Evolutionary conservation across 2,329 filamentous ascomycete genomes (phyloP).

Genomic region (Zasmidium angulare): DNA sequence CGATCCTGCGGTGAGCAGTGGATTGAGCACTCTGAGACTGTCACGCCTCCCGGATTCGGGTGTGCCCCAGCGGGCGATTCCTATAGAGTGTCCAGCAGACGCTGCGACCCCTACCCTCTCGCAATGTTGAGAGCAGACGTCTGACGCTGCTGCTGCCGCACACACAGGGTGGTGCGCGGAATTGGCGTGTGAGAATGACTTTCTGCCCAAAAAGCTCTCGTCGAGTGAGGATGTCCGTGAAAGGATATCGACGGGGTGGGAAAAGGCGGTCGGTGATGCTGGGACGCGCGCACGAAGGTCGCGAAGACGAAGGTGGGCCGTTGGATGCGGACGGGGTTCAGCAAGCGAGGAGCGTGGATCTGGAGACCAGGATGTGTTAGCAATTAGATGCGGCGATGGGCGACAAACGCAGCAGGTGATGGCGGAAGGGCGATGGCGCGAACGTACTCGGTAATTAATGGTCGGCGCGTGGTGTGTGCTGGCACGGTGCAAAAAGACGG

Average conservation of each 20-base stretch:
- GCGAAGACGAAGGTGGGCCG: not conserved
- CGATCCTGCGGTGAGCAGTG: conserved; percentile 12
- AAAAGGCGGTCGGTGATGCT: not conserved
- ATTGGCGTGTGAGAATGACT: not conserved
- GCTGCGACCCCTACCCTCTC: conserved; percentile 14
- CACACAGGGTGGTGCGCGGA: not conserved
- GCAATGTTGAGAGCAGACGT: not conserved
- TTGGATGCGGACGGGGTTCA: not conserved
- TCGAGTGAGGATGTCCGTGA: not conserved
- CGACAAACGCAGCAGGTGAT: not conserved
- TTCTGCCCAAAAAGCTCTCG: not conserved
- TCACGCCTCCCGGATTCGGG: conserved; percentile 23
- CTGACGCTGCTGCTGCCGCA: conserved; percentile 12
- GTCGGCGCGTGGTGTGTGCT: not conserved
- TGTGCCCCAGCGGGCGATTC: conserved; percentile 26
- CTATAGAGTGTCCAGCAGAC: conserved; percentile 26
- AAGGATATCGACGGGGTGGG: not conserved
- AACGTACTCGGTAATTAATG: not conserved
- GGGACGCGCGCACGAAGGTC: not conserved
- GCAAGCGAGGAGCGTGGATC: not conserved
- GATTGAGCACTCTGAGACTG: conserved; percentile 7
- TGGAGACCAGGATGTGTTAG: not conserved
- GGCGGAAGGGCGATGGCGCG: not conserved
- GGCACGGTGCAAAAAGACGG: not conserved
- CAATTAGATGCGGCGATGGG: not conserved